phyloP scores from a whole-genome alignment of 1,284 basidiomycete species.

The Sanghuangporus sanghuang region DNA sequence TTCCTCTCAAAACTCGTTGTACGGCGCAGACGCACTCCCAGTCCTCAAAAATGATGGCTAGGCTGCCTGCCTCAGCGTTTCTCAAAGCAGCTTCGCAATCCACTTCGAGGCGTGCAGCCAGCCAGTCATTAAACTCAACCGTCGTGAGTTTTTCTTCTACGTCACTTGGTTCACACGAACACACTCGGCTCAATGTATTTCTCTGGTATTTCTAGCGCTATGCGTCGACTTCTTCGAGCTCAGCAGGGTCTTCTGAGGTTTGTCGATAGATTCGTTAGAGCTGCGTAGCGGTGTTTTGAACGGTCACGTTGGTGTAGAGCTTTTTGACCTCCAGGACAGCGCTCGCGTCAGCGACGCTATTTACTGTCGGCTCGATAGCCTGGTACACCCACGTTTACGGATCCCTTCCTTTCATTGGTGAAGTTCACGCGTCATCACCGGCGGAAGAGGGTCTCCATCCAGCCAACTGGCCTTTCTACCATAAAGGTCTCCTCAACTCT shows the following conservation, averaged over 20 bases:
- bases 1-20: constrained; percentile 9
- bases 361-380: constrained; percentile 85
- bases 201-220: constrained; percentile 4
- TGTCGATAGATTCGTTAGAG: neutral
- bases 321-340: constrained; percentile 71
- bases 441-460: constrained; percentile 96
- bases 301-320: constrained; percentile 30
- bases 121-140: constrained; percentile 13
- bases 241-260: constrained; percentile 9
- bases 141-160: constrained; percentile 3
- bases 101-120: constrained; percentile 14
- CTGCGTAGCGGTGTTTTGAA: neutral
- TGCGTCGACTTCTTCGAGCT: constrained; percentile 13
- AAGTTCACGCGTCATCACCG: constrained; percentile 86
- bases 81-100: constrained; percentile 15
- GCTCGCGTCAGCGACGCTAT: constrained; percentile 70
- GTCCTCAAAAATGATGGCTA: constrained; percentile 19
- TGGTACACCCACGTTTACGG: constrained; percentile 98
- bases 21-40: neutral
- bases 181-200: neutral
- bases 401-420: constrained; percentile 77
- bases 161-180: neutral
- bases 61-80: constrained; percentile 18
- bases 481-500: constrained; percentile 82
- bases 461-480: constrained; percentile 84